A percentile compares a stretch with the other conserved stretches of the same genome.
Evolutionary conservation across 2,329 filamentous ascomycete species (phyloP).

Genomic region (Botryotinia calthae): DNA sequence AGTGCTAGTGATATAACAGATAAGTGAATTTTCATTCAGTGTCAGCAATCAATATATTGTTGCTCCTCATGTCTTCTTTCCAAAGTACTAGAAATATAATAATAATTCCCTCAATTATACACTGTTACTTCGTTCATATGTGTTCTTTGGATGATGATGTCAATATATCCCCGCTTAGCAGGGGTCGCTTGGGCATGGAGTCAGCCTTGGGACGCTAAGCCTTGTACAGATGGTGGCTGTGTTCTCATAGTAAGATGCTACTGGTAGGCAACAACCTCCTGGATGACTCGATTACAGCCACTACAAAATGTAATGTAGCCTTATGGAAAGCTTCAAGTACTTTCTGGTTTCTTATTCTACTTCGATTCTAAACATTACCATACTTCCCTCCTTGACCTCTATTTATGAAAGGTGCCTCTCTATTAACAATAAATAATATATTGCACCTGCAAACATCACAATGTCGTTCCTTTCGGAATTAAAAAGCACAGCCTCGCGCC

Average conservation of each 20-base stretch:
- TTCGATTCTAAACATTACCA: neutral
- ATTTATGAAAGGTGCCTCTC: neutral
- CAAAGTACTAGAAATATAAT: neutral
- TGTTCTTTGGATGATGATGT: slow-evolving; percentile 7
- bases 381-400: neutral
- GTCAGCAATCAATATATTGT: neutral
- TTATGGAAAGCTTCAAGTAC: neutral
- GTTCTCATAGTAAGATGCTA: neutral
- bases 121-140: neutral
- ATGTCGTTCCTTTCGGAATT: slow-evolving; percentile 6
- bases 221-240: neutral
- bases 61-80: neutral
- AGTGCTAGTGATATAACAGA: slow-evolving; percentile 1
- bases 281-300: neutral
- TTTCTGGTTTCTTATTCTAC: neutral
- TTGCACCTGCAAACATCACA: neutral
- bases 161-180: neutral
- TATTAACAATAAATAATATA: neutral
- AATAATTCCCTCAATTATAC: neutral
- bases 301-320: neutral
- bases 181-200: slow-evolving; percentile 4
- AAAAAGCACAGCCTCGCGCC: neutral
- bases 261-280: neutral
- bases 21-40: slow-evolving; percentile 2
- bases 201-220: slow-evolving; percentile 14